Evolutionary conservation across 345 rosid genomes (phyloP), one percentile per base, ranked within the genome.

Genomic region (Moricandia arvensis): DNA sequence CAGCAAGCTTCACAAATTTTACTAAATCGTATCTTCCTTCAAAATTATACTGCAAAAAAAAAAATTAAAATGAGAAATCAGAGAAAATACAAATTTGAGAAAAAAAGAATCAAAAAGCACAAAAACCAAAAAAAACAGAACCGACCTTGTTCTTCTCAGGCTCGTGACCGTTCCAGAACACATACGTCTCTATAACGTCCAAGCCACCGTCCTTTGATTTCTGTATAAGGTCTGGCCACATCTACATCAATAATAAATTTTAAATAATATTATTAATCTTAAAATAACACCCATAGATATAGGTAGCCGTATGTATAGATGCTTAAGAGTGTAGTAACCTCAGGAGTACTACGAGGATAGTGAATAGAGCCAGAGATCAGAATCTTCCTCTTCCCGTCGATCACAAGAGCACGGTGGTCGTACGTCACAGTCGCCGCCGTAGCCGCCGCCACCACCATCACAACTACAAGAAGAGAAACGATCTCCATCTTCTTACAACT

Each of bases 181-280:
- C 93, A 11, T 94, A 94, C 10, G 98, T 94, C 83, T 94, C 97
- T 11, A 94, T 90, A 53, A 91, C 85, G 62, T 94, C 93, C 76
- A 94, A 80, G 7, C 98, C 97, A 78, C 98, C 98, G 69, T 94
- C 98, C 71, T 94, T 94, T 1, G 98, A 90, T 80, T 91, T 94
- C 87, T 94, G 91, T 31, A 94, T 86, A 30, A 94, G 93, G 82
- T 82, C 97, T 26, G 94, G 89, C 97, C 98, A 94, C 98, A 94
- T 94, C 98, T 93, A 78, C 73, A 18, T 8, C 12, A 45, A 9
- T 13, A 45, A 21, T 12, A 43, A 11, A 43, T n/a, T n/a, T n/a
- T n/a, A n/a, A n/a, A n/a, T n/a, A n/a, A n/a, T n/a, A 41, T 38
- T 35, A 10, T 41, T 54, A 26, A n/a, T n/a, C n/a, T n/a, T 54